Evolutionary conservation across 1,284 basidiomycete species (phyloP), one percentile per base, ranked within the genome.

Genomic region (Anthracocystis walkeri): DNA sequence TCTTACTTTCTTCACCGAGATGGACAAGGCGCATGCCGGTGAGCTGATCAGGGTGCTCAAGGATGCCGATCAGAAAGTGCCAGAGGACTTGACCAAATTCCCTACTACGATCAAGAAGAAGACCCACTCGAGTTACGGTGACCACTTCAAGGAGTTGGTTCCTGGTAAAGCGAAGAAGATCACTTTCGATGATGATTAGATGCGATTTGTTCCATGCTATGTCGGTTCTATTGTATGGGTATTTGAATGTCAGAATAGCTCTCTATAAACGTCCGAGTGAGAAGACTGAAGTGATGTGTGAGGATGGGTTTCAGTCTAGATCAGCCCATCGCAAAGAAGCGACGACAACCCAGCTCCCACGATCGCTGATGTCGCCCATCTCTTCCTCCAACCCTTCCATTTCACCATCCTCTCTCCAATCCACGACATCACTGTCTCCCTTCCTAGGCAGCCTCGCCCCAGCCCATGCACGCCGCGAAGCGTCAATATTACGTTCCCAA

Each of bases 51-150:
- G 93, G 12, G 93, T 99, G 44, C 88, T 99, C 58, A 88, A 92
- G 65, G 97, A 99, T 84, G 92, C 92, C 31, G 93, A 92, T 23
- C 94, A 88, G 48, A 86, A 87, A 29, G 86, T 87, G n/a, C 90
- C 91, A 52, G 90, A 92, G 81, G 91, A 87, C 25, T 88, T 97
- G 87, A 90, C 91, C 81, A 92, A 92, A 84, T 98, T 98, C 89
- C 94, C 95, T 38, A 93, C 94, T 12, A 81, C 94, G 54, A 95
- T 98, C 87, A 97, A 97, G 88, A 97, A 97, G 89, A 95, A 92
- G 89, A 90, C 91, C 65, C 93, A 95, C 78, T 87, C 91, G 53
- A 91, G 89, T 54, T 86, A 86, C 63, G 85, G 86, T 27, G 84
- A 86, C 53, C 85, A 86, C 66, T 86, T 81, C 75, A 83, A 83